These are phyloP conservation scores for Torulaspora globosa DNA, from an alignment of 1,139 yeast genomes.

Conservation along the genomic window DNA sequence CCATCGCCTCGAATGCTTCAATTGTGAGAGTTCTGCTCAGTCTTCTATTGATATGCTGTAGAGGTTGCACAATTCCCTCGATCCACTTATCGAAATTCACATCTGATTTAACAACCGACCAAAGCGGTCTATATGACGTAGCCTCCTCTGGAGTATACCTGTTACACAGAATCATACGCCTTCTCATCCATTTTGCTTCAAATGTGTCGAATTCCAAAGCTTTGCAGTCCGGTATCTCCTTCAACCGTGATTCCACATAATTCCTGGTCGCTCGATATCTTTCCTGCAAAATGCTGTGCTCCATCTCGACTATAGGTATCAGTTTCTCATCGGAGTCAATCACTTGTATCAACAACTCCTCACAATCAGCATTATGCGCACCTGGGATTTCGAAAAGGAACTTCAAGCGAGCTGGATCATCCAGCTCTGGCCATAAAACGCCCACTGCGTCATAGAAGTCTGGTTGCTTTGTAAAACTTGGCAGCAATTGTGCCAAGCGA, in stretches of 20 bases:
- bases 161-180: slow-evolving; percentile 28
- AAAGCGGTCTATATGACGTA: slow-evolving; percentile 21
- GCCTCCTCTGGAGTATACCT: slow-evolving; percentile 19
- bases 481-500: slow-evolving; percentile 13
- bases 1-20: slow-evolving; percentile 22
- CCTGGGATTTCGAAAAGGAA: slow-evolving; percentile 18
- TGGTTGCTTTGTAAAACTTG: slow-evolving; percentile 6
- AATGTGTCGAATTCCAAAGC: slow-evolving; percentile 2
- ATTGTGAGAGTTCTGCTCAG: slow-evolving; percentile 15
- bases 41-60: slow-evolving; percentile 24
- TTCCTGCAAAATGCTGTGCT: slow-evolving; percentile 15
- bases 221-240: slow-evolving; percentile 8
- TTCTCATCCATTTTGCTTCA: slow-evolving; percentile 23
- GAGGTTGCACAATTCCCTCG: slow-evolving; percentile 27
- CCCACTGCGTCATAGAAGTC: slow-evolving; percentile 25
- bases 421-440: slow-evolving; percentile 35
- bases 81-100: slow-evolving; percentile 24
- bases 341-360: slow-evolving; percentile 20
- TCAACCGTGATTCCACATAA: slow-evolving; percentile 19
- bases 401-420: slow-evolving; percentile 24
- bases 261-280: slow-evolving; percentile 18
- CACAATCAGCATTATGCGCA: not conserved
- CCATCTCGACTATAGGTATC: slow-evolving; percentile 28
- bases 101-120: slow-evolving; percentile 17
- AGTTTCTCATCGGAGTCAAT: slow-evolving; percentile 22